Conservation (phyloP, 2,329 filamentous ascomycete species). For the Alternaria postmessia region DNA sequence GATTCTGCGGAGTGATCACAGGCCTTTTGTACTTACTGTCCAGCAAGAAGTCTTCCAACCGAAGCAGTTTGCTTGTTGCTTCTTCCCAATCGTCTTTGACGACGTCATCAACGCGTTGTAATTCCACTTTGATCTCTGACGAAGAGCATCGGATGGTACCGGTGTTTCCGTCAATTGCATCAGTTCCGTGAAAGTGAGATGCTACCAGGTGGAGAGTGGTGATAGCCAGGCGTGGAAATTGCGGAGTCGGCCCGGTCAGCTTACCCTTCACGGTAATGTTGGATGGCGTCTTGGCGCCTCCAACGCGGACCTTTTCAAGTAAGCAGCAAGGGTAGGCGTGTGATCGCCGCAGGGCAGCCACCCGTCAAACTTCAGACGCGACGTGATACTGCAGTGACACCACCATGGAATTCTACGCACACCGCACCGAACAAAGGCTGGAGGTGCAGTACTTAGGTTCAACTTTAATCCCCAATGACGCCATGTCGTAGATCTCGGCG, state of each 20-base stretch:
- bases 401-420: neutral
- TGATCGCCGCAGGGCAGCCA: neutral
- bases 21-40: neutral
- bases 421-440: neutral
- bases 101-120: neutral
- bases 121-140: neutral
- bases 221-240: neutral
- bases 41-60: neutral
- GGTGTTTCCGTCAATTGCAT: too few species aligned
- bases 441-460: neutral
- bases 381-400: neutral
- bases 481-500: constrained; percentile 3
- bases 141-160: too few species aligned
- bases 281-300: neutral
- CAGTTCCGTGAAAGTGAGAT: neutral
- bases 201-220: neutral
- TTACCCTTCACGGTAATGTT: neutral
- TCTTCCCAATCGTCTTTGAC: too few species aligned
- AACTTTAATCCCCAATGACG: neutral
- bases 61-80: too few species aligned
- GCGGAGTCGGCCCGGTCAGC: neutral
- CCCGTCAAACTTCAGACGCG: neutral
- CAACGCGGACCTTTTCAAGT: neutral
- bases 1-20: neutral
- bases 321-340: neutral